Conservation (phyloP, 2,329 filamentous ascomycete genomes). For the Hypoxylon sp. region DNA sequence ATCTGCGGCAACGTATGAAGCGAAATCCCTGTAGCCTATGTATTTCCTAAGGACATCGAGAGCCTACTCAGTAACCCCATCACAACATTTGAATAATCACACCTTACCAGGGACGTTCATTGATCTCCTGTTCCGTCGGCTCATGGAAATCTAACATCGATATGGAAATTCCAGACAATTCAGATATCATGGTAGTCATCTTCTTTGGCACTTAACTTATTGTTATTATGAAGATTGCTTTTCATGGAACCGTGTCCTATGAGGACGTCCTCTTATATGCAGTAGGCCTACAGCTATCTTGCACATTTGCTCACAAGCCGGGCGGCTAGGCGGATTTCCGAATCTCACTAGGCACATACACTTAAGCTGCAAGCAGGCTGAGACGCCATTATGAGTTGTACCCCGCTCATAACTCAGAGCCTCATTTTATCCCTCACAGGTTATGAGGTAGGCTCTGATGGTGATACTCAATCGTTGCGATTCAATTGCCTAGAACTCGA, state of each 20-base stretch:
- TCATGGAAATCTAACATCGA: background rate
- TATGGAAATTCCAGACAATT: conserved; percentile 1
- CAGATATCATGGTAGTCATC: background rate
- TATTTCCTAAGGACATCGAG: conserved; percentile 4
- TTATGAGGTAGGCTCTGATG: background rate
- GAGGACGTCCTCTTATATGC: background rate
- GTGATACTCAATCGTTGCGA: background rate
- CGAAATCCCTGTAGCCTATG: conserved; percentile 8
- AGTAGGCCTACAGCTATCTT: background rate
- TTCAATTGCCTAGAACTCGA: background rate
- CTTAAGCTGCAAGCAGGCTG: conserved; percentile 4
- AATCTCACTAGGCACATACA: background rate
- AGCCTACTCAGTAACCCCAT: background rate
- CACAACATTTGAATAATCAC: background rate
- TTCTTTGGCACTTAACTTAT: background rate
- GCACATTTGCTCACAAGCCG: background rate
- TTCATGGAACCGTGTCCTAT: background rate
- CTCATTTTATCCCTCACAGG: background rate
- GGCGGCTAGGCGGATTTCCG: background rate
- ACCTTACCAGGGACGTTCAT: conserved; percentile 3
- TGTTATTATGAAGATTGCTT: background rate
- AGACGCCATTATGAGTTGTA: background rate
- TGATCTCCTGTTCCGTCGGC: conserved; percentile 2
- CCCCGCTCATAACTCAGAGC: background rate
- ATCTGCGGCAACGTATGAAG: conserved; percentile 13